These are phyloP conservation scores for Phoma sp. DNA, from an alignment of 2,329 filamentous ascomycete species.

Conservation along the genomic window DNA sequence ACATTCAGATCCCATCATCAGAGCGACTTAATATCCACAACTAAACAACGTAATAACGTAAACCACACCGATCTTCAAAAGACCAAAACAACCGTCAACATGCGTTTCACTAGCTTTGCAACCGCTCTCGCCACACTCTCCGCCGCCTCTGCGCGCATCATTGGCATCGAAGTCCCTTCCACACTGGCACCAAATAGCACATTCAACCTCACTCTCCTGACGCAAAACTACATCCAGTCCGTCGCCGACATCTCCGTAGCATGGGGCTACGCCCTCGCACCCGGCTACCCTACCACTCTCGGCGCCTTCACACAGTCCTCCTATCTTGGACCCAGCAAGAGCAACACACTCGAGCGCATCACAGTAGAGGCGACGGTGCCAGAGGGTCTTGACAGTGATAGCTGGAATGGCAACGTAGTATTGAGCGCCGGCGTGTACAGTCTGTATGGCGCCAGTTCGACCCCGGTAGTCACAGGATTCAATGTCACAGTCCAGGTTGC, in stretches of 20 bases:
- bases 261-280: constrained; percentile 48
- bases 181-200: constrained; percentile 50
- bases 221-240: constrained; percentile 55
- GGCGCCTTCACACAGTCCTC: constrained; percentile 41
- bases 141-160: constrained; percentile 44
- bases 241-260: constrained; percentile 56
- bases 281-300: constrained; percentile 37
- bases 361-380: constrained; percentile 30
- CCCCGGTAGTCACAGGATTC: constrained; percentile 21
- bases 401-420: constrained; percentile 21
- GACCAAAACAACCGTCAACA: constrained; percentile 3
- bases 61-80: neutral
- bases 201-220: constrained; percentile 51
- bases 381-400: constrained; percentile 1
- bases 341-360: constrained; percentile 36
- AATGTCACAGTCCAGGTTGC: constrained; percentile 33
- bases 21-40: neutral
- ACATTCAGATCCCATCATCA: neutral
- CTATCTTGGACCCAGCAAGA: constrained; percentile 48
- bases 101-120: constrained; percentile 17
- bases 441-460: constrained; percentile 35
- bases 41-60: too few relatives aligned
- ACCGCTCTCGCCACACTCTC: constrained; percentile 7
- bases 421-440: constrained; percentile 34
- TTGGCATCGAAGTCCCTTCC: constrained; percentile 53